phyloP scores from a whole-genome alignment of 306 rosid genomes.

The Alnus glutinosa region DNA sequence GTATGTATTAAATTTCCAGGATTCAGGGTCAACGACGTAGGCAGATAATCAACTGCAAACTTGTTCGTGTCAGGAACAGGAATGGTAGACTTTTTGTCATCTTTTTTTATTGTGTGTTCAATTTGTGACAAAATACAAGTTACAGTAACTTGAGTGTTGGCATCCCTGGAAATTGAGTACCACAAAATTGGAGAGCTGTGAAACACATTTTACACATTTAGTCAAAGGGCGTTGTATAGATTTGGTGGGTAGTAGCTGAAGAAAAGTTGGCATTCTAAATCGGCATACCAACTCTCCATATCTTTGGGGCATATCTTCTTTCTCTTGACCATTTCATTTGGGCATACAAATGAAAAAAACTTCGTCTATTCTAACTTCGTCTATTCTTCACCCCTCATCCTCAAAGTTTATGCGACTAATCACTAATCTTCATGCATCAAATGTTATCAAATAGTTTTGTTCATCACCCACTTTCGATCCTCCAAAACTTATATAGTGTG shows the following conservation, averaged over 20 bases:
- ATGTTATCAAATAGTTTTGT: too few relatives aligned
- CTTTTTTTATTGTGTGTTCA: not conserved
- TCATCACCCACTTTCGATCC: too few relatives aligned
- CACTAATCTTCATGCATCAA: too few relatives aligned
- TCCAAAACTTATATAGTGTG: too few relatives aligned
- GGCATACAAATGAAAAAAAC: too few relatives aligned
- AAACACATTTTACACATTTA: not conserved
- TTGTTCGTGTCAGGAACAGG: not conserved
- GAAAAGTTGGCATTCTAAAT: not conserved
- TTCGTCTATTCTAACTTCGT: too few relatives aligned
- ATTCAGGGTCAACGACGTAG: not conserved
- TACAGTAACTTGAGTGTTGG: not conserved
- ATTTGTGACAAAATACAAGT: too few relatives aligned
- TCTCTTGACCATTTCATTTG: too few relatives aligned
- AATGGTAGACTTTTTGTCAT: not conserved
- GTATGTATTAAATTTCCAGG: not conserved
- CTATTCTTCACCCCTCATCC: too few relatives aligned
- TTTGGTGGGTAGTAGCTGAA: conserved; percentile 1
- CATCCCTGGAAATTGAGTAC: not conserved
- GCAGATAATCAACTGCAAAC: not conserved
- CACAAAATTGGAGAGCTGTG: not conserved
- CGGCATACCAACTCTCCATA: not conserved
- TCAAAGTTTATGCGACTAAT: too few relatives aligned
- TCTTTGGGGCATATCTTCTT: too few relatives aligned
- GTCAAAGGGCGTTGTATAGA: not conserved